Percentiles rank a stretch among this genome's conserved stretches.
Conservation (phyloP, 148 eudicot genomes). For the Rhododendron simsii region DNA sequence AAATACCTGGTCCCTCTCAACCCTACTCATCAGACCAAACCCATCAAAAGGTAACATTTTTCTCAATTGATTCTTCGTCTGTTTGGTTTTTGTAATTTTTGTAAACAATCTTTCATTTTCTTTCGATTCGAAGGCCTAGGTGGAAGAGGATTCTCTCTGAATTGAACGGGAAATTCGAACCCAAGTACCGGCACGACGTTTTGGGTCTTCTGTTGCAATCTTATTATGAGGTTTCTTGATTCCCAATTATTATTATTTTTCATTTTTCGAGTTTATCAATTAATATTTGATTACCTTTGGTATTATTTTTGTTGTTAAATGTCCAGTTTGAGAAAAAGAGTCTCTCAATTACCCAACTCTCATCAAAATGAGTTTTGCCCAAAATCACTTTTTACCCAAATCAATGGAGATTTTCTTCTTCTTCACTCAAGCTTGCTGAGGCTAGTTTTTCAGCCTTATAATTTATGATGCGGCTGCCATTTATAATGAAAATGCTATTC, state of each 20-base stretch:
- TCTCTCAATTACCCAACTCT: background rate
- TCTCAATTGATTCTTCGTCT: background rate
- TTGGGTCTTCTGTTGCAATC: constrained; percentile 57
- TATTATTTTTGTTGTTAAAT: background rate
- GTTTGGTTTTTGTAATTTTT: background rate
- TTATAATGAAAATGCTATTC: no score
- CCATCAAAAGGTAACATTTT: constrained; percentile 18
- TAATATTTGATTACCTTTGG: background rate
- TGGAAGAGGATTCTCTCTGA: constrained; percentile 62
- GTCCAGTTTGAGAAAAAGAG: background rate
- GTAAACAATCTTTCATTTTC: background rate
- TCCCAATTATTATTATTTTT: no score
- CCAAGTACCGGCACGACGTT: constrained; percentile 50
- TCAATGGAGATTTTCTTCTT: background rate
- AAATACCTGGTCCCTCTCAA: constrained; percentile 17
- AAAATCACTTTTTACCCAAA: background rate
- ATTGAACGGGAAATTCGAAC: constrained; percentile 53
- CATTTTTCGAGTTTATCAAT: background rate
- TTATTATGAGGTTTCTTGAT: constrained; percentile 46
- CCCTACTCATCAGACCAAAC: constrained; percentile 22
- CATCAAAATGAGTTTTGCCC: background rate
- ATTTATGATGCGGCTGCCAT: background rate
- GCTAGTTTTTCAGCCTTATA: background rate
- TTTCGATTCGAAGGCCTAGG: constrained; percentile 30
- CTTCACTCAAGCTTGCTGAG: background rate